These are phyloP conservation scores for Galium porrigens DNA, from an alignment of 305 asterid genomes.

Conservation along the genomic window DNA sequence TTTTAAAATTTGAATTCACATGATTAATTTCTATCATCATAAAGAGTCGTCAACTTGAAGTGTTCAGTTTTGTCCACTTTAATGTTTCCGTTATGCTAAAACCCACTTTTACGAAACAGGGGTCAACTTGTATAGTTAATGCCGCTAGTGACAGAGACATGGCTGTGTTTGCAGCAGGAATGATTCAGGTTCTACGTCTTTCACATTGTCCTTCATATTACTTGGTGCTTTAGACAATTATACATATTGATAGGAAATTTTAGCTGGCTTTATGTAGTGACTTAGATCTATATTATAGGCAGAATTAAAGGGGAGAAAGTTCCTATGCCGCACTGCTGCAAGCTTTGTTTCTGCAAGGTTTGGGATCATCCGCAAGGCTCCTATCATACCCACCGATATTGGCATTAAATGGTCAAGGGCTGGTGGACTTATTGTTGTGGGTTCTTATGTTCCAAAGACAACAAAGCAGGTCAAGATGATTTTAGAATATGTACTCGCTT, in stretches of 20 bases:
- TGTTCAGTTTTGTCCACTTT: not conserved
- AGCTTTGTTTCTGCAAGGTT: constrained; percentile 90
- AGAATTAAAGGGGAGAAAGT: constrained; percentile 73
- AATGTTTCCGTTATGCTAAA: constrained; percentile 10
- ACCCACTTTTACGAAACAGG: constrained; percentile 36
- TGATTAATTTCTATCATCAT: not conserved
- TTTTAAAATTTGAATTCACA: not conserved
- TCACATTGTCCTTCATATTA: not conserved
- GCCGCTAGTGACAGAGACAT: constrained; percentile 94
- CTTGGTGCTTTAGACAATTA: not conserved
- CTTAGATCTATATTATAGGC: constrained; percentile 44
- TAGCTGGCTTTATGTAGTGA: constrained; percentile 14
- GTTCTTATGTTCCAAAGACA: constrained; percentile 92
- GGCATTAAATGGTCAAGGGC: constrained; percentile 35
- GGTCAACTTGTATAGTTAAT: constrained; percentile 79
- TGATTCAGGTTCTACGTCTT: constrained; percentile 56
- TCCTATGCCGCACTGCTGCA: constrained; percentile 94
- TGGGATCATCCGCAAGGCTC: constrained; percentile 72
- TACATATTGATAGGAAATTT: constrained; percentile 3
- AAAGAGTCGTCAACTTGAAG: not conserved
- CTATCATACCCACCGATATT: constrained; percentile 55
- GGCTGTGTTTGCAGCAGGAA: constrained; percentile 89
- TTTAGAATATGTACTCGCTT: constrained; percentile 5
- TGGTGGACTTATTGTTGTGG: constrained; percentile 88
- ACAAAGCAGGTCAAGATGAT: constrained; percentile 60